These are phyloP conservation scores for Dendrobium nobile DNA, from an alignment of 106 monocot genomes.

Conservation along the genomic window DNA sequence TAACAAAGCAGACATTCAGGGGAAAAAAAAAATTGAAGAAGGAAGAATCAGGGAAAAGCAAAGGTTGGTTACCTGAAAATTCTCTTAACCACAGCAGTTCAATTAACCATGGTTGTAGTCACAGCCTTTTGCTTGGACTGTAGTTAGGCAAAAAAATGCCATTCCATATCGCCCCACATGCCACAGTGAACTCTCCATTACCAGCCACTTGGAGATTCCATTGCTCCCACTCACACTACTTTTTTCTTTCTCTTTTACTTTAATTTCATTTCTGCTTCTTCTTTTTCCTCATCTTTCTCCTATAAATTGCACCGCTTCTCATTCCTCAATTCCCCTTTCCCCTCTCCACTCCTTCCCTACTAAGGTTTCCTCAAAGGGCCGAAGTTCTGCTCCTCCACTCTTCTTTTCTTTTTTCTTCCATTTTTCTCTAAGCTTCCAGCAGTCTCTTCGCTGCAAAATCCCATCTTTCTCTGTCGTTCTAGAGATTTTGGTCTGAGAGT, in stretches of 20 bases:
- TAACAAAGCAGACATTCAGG: background rate
- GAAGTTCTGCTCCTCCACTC: background rate
- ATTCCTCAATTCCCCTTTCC: constrained; percentile 23
- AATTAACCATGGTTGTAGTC: background rate
- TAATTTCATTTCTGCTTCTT: background rate
- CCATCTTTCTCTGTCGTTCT: background rate
- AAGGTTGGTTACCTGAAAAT: background rate
- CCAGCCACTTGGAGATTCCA: constrained; percentile 5
- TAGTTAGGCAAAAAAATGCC: background rate
- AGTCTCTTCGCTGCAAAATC: background rate
- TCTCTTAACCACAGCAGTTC: background rate
- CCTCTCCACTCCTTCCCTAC: background rate
- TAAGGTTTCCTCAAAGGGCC: constrained; percentile 2
- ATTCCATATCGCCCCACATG: constrained; percentile 3
- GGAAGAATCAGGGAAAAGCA: background rate
- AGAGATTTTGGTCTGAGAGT: too few species aligned
- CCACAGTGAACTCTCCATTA: background rate
- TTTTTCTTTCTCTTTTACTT: background rate
- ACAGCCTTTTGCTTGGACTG: background rate
- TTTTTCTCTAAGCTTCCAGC: background rate
- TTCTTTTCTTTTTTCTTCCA: background rate
- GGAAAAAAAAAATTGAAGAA: background rate
- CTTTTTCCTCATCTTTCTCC: background rate
- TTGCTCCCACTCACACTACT: background rate
- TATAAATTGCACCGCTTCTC: constrained; percentile 24